These are phyloP conservation scores for Cutaneotrichosporon sp. DNA, from an alignment of 1,284 basidiomycete species.

Conservation along the genomic window DNA sequence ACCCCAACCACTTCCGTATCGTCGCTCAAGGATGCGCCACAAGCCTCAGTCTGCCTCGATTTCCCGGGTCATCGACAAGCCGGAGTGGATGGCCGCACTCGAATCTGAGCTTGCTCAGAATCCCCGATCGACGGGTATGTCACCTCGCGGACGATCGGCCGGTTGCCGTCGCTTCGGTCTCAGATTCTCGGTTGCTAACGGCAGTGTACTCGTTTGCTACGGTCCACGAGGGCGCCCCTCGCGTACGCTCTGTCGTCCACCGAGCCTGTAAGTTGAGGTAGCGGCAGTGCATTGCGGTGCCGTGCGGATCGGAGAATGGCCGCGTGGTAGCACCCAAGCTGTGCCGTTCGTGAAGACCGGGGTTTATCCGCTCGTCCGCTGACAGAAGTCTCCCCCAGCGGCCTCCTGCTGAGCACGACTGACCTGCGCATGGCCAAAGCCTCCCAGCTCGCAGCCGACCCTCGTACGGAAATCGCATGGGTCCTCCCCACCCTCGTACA, in stretches of 20 bases:
- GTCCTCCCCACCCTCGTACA: conserved; percentile 41
- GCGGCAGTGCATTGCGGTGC: no score
- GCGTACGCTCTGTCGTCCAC: conserved; percentile 42
- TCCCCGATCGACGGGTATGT: conserved; percentile 30
- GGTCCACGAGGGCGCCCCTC: conserved; percentile 30
- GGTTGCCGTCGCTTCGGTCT: background rate
- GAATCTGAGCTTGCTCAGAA: conserved; percentile 34
- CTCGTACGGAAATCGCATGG: conserved; percentile 39
- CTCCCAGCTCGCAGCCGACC: conserved; percentile 30
- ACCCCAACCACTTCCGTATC: no score
- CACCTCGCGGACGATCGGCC: background rate
- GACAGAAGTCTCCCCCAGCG: background rate
- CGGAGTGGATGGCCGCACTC: conserved; percentile 34
- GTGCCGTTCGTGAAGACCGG: background rate
- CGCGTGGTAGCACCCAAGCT: no score
- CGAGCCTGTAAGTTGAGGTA: conserved; percentile 28
- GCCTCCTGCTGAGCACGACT: conserved; percentile 41
- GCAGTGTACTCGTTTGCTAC: conserved; percentile 40
- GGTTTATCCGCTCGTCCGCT: background rate
- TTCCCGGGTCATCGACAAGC: conserved; percentile 4
- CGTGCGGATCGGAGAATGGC: no score
- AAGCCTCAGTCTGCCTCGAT: no score
- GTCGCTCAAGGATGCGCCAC: no score
- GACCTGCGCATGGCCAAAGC: conserved; percentile 46
- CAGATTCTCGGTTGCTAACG: background rate